These are phyloP conservation scores for Brassica rapa DNA, from an alignment of 345 rosid species.

Conservation along the genomic window DNA sequence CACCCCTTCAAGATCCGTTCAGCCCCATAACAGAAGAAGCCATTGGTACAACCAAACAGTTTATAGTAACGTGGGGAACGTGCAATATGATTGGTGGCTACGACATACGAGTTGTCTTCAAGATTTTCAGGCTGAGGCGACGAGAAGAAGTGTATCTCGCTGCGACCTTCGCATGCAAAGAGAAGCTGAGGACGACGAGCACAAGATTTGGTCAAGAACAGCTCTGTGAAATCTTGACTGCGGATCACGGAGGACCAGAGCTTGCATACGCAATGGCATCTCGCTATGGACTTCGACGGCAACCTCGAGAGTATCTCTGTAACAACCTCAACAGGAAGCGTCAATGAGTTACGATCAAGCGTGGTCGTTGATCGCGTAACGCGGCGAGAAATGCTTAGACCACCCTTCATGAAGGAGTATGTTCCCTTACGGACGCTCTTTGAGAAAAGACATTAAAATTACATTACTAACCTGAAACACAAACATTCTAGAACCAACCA, in stretches of 20 bases:
- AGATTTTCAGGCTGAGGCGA: background rate
- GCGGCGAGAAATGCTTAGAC: background rate
- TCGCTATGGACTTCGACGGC: background rate
- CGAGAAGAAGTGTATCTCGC: background rate
- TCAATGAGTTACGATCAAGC: background rate
- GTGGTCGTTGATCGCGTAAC: background rate
- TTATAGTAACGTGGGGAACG: background rate
- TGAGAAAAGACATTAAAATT: background rate
- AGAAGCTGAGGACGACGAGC: background rate
- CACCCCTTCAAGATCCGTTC: background rate
- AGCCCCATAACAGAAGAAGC: background rate
- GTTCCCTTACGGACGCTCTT: background rate
- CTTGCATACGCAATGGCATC: background rate
- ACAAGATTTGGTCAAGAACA: background rate
- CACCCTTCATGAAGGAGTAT: background rate
- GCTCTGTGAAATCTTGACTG: background rate
- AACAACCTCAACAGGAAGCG: background rate
- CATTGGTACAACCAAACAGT: background rate
- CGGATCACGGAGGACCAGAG: background rate
- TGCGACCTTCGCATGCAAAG: background rate
- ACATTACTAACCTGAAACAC: background rate
- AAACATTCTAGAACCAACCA: background rate
- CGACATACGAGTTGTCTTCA: background rate
- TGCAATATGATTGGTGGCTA: background rate
- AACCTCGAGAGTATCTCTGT: background rate